Conservation (phyloP, 139 green algal species). For the Chlorella sp. region DNA sequence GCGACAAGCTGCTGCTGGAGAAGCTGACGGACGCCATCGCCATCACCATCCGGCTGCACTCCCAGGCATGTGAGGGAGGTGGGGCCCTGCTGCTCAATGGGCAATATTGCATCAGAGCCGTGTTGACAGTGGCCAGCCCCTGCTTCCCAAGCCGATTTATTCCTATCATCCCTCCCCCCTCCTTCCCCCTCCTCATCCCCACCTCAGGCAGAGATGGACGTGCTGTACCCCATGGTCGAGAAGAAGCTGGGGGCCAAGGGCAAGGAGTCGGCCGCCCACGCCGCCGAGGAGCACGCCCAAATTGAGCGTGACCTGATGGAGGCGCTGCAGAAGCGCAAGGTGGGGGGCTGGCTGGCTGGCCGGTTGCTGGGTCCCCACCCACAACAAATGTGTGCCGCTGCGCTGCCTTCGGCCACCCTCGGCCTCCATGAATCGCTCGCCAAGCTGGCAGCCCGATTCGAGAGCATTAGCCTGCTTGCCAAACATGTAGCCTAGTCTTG, state of each 20-base stretch:
- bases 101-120: too few species aligned
- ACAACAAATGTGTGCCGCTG: too few species aligned
- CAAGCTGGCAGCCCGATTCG: too few species aligned
- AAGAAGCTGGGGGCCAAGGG: conserved; percentile 25
- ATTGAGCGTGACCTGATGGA: conserved; percentile 32
- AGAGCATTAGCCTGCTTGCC: too few species aligned
- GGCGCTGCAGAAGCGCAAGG: conserved; percentile 41
- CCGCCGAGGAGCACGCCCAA: conserved; percentile 11
- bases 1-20: conserved; percentile 35
- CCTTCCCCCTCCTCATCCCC: background rate
- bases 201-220: conserved; percentile 29
- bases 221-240: conserved; percentile 41
- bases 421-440: too few species aligned
- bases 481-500: too few species aligned
- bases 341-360: background rate
- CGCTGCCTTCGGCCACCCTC: too few species aligned
- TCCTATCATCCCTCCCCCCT: background rate
- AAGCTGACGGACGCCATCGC: conserved; percentile 37
- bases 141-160: background rate
- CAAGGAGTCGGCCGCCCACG: conserved; percentile 1
- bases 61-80: background rate
- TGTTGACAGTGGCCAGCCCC: too few species aligned
- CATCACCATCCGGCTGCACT: conserved; percentile 41
- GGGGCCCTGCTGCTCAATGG: background rate
- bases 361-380: too few species aligned